Evolutionary conservation across 2,329 filamentous ascomycete genomes (phyloP), one percentile per base, ranked within the genome.

Genomic region (Allantophomopsis lycopodina): DNA sequence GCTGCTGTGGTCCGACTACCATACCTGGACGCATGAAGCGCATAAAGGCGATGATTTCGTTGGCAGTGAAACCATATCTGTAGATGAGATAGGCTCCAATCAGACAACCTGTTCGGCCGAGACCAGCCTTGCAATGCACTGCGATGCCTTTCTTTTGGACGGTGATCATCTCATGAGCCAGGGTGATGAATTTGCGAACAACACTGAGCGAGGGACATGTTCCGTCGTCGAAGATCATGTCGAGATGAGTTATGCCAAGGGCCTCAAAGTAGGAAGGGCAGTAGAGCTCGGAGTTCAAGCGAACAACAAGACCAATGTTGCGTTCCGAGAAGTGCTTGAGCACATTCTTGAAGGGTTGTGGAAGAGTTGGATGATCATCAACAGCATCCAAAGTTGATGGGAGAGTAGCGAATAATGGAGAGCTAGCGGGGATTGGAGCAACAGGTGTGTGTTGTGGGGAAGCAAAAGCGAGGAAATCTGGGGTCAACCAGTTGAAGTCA

Each of bases 151-250:
- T 88, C 62, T 88, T 86, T 64, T 83, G 84, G 38, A 88, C 71
- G 1, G 80, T 88, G 55, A 98, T 98, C 62, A 83, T 94, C 56
- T 94, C 83, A 55, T 96, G 91, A 1, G 91, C 88, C 43, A 98
- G 71, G 49, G 85, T 85, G 60, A 98, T 89, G 58, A 98, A 98
- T 57, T 88, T 88, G 49, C 85, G 79, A 20, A 98, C 91, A n/a
- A 88, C 79, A 14, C 76, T 76, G 39, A 98, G 67, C 2, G 86
- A 79, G 16, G 91, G 91, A 59, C 91, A 98, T 4, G 91, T 98
- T 47, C 91, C 91, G 52, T 98, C 91, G 54, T 96, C 91, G 55
- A 98, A 98, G 54, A 98, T 96, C 91, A 98, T 98, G 63, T 98
- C 91, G 32, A 96, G 69, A 57, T 98, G 91, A 53, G 87, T 80